Evolutionary conservation across 1,284 basidiomycete species (phyloP).

Genomic region (Leccinum pachyderme): DNA sequence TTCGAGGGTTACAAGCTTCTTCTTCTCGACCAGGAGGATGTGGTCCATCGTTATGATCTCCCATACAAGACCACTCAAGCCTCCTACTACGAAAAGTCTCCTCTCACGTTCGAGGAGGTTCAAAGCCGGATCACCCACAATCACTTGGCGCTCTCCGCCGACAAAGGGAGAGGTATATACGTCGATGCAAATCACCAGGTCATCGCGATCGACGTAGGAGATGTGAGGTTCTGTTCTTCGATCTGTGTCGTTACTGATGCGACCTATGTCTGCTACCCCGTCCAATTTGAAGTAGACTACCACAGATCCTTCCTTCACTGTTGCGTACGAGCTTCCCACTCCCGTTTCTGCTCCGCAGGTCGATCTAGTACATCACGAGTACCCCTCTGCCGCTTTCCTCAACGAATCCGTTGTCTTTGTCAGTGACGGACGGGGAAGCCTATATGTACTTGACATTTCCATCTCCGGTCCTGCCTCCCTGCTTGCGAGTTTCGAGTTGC

Average conservation of each 20-base stretch:
- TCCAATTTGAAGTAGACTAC: slow-evolving; percentile 43
- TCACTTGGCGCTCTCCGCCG: slow-evolving; percentile 60
- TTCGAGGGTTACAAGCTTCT: slow-evolving; percentile 84
- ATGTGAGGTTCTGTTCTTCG: slow-evolving; percentile 42
- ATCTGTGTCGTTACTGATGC: slow-evolving; percentile 16
- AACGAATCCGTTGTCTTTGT: slow-evolving; percentile 52
- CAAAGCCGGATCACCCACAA: slow-evolving; percentile 84
- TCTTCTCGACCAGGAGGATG: slow-evolving; percentile 53
- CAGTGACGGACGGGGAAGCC: slow-evolving; percentile 69
- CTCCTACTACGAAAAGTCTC: slow-evolving; percentile 54
- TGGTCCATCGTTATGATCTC: slow-evolving; percentile 49
- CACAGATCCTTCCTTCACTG: slow-evolving; percentile 51
- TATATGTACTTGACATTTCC: slow-evolving; percentile 56
- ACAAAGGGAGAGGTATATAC: slow-evolving; percentile 57
- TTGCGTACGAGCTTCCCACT: slow-evolving; percentile 60
- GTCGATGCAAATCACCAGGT: slow-evolving; percentile 69
- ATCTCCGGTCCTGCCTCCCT: slow-evolving; percentile 40
- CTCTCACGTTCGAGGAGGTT: slow-evolving; percentile 77
- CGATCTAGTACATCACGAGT: slow-evolving; percentile 57
- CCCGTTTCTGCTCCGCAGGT: slow-evolving; percentile 41
- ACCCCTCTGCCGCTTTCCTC: slow-evolving; percentile 70
- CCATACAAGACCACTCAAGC: slow-evolving; percentile 57
- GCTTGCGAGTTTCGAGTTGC: slow-evolving; percentile 55
- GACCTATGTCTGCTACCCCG: slow-evolving; percentile 4
- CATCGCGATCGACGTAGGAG: slow-evolving; percentile 55